A percentile compares a stretch with the other conserved stretches of the same genome.
Evolutionary conservation across 108 stramenopile species (phyloP).

Genomic region (Nitzschia inconspicua): DNA sequence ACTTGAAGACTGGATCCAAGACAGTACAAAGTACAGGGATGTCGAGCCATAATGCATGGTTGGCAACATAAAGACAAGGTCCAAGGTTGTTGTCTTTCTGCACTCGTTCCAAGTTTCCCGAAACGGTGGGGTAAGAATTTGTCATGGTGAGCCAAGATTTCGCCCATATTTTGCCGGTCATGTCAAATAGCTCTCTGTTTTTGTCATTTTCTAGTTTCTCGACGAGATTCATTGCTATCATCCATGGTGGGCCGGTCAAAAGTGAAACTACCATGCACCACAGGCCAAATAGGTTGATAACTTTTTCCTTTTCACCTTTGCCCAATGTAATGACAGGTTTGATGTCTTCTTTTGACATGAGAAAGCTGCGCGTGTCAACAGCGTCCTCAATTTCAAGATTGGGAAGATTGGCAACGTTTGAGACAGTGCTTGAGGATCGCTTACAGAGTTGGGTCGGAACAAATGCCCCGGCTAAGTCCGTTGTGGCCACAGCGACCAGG

Average conservation of each 20-base stretch:
- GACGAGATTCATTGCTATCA: slow-evolving; percentile 42
- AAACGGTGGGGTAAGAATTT: slow-evolving; percentile 51
- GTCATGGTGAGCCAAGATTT: slow-evolving; percentile 55
- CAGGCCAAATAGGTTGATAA: slow-evolving; percentile 58
- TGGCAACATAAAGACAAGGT: slow-evolving; percentile 78
- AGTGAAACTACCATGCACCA: slow-evolving; percentile 45
- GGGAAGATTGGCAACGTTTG: no score
- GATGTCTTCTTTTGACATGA: slow-evolving; percentile 27
- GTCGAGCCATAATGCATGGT: slow-evolving; percentile 78
- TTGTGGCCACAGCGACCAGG: no score
- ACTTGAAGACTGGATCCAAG: slow-evolving; percentile 77
- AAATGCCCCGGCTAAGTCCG: no score
- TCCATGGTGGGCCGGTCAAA: slow-evolving; percentile 60
- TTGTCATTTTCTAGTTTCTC: slow-evolving; percentile 44
- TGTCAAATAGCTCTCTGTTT: slow-evolving; percentile 61
- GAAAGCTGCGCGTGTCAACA: slow-evolving; percentile 20
- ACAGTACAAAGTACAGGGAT: slow-evolving; percentile 76
- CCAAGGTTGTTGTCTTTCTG: slow-evolving; percentile 10
- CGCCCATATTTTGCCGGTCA: slow-evolving; percentile 71
- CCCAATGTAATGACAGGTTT: slow-evolving; percentile 30
- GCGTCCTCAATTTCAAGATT: no score
- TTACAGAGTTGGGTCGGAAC: no score
- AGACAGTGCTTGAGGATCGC: no score
- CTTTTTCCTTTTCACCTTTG: slow-evolving; percentile 37
- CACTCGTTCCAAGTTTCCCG: slow-evolving; percentile 44